Conservation (phyloP, 1,284 basidiomycete species). For the Marasmius fiardii region DNA sequence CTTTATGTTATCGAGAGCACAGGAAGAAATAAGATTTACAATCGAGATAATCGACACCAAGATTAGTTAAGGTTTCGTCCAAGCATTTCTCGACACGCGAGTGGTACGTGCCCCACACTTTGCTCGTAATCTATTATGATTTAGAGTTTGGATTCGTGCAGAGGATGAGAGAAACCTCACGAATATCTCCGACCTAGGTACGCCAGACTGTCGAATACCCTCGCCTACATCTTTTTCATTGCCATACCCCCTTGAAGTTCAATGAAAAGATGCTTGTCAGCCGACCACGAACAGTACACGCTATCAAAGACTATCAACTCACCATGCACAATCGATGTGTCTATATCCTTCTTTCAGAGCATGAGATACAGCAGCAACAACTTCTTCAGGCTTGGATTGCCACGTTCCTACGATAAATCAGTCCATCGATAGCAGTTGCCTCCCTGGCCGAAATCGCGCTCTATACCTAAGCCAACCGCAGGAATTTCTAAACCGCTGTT, state of each 20-base stretch:
- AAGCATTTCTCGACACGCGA: constrained; percentile 71
- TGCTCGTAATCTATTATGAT: constrained; percentile 56
- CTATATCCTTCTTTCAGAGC: constrained; percentile 76
- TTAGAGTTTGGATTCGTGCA: constrained; percentile 4
- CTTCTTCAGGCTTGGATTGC: constrained; percentile 75
- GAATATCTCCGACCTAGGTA: constrained; percentile 79
- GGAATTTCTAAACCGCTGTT: constrained; percentile 71
- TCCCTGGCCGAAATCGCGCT: too few species aligned
- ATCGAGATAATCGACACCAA: constrained; percentile 80
- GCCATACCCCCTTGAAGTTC: constrained; percentile 54
- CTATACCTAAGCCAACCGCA: constrained; percentile 67
- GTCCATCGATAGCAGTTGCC: too few species aligned
- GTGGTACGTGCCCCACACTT: constrained; percentile 73
- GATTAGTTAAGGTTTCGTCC: constrained; percentile 66
- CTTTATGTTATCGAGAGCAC: not conserved
- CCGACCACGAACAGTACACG: too few species aligned
- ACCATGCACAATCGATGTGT: constrained; percentile 78
- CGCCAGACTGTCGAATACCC: constrained; percentile 75
- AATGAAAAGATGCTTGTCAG: too few species aligned
- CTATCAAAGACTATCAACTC: constrained; percentile 23
- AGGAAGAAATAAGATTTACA: constrained; percentile 34
- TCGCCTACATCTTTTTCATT: constrained; percentile 86
- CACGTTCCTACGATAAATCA: constrained; percentile 81
- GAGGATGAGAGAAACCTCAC: constrained; percentile 39
- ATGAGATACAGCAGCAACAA: constrained; percentile 63